Base-by-base conservation (phyloP, 768 basidiomycete genomes). In the Myochromella boudieri region DNA sequence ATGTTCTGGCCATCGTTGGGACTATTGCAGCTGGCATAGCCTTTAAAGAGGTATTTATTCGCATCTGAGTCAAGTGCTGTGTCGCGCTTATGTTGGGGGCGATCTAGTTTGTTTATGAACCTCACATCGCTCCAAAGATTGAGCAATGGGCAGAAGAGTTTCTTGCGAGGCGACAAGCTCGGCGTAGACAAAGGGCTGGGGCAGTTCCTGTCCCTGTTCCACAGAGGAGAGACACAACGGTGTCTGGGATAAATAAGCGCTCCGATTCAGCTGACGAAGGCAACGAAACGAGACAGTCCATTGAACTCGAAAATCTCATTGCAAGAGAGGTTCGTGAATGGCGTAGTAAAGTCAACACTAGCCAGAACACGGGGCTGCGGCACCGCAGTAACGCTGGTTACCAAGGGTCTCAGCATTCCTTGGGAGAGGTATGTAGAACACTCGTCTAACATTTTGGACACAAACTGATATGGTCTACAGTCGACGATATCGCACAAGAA, bases 71-170 rank as follows among this genome's bases (percentile, higher is more conserved):
- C 21, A 31, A 31, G n/a, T n/a, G 29, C 29, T 31, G 29, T 8
- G n/a, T 31, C 9, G 29, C 29, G n/a, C 8, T 31, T n/a, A 8
- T 31, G 8, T n/a, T 34, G n/a, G n/a, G n/a, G n/a, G n/a, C n/a
- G n/a, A 34, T 42, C 17, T 48, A 87, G 85, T 80, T 81, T 45
- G 76, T 87, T 22, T 86, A 84, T 47, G 83, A 84, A 51, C 84
- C 84, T 8, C 83, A 85, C 48, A 74, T 87, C 47, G 82, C 82
- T 15, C 84, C 84, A 0, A 71, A 68, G 33, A 36, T 87, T 22
- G 83, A 82, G 56, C 68, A 61, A 51, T 73, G 71, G 73, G 70
- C 66, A 4, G 68, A 66, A 44, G 67, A 71, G 42, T 71, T 65
- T 43, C 40, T 70, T 29, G 68, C 67, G 0, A 62, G 54, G 28